Evolutionary conservation across 1,284 basidiomycete species (phyloP).

Genomic region (Papiliotrema fonsecae): DNA sequence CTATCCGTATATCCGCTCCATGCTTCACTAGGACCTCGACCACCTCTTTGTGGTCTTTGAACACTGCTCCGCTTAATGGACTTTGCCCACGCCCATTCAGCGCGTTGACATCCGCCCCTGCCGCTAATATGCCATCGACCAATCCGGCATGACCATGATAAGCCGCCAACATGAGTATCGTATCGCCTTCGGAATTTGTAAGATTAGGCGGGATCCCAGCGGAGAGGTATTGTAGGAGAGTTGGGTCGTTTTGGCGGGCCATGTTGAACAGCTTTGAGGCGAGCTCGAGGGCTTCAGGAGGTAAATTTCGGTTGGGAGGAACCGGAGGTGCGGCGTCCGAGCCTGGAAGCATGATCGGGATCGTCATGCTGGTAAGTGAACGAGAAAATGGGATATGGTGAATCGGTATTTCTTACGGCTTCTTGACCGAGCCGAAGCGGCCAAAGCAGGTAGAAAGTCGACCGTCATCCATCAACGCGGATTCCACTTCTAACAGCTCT

Average conservation of each 20-base stretch:
- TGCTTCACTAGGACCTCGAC: conserved; percentile 58
- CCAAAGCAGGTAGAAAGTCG: no score
- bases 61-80: conserved; percentile 76
- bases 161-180: conserved; percentile 73
- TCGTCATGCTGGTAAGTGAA: no score
- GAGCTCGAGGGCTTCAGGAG: conserved; percentile 58
- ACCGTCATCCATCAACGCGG: no score
- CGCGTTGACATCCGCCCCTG: conserved; percentile 64
- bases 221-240: conserved; percentile 59
- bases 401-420: no score
- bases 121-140: conserved; percentile 54
- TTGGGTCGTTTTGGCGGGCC: conserved; percentile 60
- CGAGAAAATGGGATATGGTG: no score
- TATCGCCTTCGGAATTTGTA: conserved; percentile 72
- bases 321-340: not conserved
- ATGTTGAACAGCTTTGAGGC: conserved; percentile 71
- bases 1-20: conserved; percentile 64
- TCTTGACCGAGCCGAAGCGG: no score
- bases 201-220: conserved; percentile 72
- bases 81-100: conserved; percentile 72
- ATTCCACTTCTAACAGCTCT: no score
- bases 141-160: conserved; percentile 68
- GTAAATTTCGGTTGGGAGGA: conserved; percentile 5
- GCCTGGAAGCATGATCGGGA: no score
- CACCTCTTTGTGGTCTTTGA: conserved; percentile 64